Base-by-base conservation (phyloP, 2,329 filamentous ascomycete species). In the Atkinsonella hypoxylon region DNA sequence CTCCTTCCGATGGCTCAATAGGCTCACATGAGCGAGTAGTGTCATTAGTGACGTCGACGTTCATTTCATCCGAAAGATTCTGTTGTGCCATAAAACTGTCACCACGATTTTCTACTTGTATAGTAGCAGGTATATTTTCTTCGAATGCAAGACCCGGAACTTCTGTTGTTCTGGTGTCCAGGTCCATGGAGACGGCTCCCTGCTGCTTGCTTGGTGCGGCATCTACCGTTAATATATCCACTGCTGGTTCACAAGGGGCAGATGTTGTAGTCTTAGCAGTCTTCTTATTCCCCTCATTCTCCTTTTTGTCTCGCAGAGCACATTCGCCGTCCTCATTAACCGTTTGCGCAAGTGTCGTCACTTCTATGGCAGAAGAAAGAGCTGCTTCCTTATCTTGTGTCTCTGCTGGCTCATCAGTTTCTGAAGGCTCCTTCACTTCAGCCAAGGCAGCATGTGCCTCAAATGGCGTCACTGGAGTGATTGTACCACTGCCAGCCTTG, bases 241-340 rank as follows among this genome's bases (percentile, higher is more conserved):
- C 30, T 18, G 13, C 20, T 18, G 45, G 32, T 26, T 49, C 46
- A 18, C 47, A 44, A 22, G 36, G 34, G 4, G 45, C 13, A n/a
- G 44, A 40, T 2, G 22, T n/a, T 13, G 30, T 26, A 50, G 47
- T 63, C 59, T 55, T 57, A 26, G 4, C 32, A 18, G 56, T 57
- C 43, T 56, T 64, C 56, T 61, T 65, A 59, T 66, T 66, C 58
- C 62, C 65, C 61, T 66, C 8, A 26, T 26, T 70, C 62, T 63
- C 68, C 60, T 52, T 56, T 49, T 59, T 51, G 46, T 22, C 38
- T 10, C 54, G 52, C 13, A 54, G 22, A 11, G 49, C 50, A 55
- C 56, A 56, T 17, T 54, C 49, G n/a, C 59, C 53, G n/a, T 55
- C 56, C 11, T 51, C 52, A 20, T 45, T 43, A 10, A 36, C 18